phyloP scores from a whole-genome alignment of 2,329 filamentous ascomycete genomes.

The Thermomyces lanuginosus region DNA sequence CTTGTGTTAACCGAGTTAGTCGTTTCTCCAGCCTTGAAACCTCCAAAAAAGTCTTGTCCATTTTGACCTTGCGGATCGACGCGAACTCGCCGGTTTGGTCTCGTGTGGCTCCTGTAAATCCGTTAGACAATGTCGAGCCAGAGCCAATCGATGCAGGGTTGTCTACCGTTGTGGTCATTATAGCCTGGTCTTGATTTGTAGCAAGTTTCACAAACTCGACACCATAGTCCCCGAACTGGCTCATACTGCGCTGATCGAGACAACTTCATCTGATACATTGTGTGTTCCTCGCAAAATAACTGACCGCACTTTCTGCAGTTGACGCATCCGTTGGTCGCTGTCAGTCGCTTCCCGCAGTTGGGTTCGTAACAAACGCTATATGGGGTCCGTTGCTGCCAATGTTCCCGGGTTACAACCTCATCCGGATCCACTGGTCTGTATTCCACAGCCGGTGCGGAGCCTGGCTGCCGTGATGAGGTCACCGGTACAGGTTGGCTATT shows the following conservation, averaged over 20 bases:
- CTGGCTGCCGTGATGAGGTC: slow-evolving; percentile 18
- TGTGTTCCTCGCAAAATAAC: slow-evolving; percentile 92
- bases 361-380: slow-evolving; percentile 79
- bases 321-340: slow-evolving; percentile 63
- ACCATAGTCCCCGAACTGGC: slow-evolving; percentile 80
- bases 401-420: slow-evolving; percentile 68
- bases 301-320: slow-evolving; percentile 89
- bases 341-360: slow-evolving; percentile 63
- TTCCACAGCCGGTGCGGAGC: slow-evolving; percentile 16
- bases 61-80: slow-evolving; percentile 53
- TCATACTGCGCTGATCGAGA: slow-evolving; percentile 80
- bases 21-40: slow-evolving; percentile 81
- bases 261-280: slow-evolving; percentile 99
- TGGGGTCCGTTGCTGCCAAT: slow-evolving; percentile 68
- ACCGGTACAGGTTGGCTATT: slow-evolving; percentile 32
- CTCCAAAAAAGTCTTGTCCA: slow-evolving; percentile 76
- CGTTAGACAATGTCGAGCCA: slow-evolving; percentile 1
- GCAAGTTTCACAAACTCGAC: slow-evolving; percentile 93
- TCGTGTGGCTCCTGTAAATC: slow-evolving; percentile 38
- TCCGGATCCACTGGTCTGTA: slow-evolving; percentile 53
- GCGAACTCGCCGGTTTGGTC: slow-evolving; percentile 60
- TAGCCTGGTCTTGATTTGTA: slow-evolving; percentile 94
- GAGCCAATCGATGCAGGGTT: neutral
- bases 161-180: slow-evolving; percentile 60
- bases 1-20: slow-evolving; percentile 70